These are phyloP conservation scores for Linaria vulgaris DNA, from an alignment of 257 asterid species.

Conservation along the genomic window DNA sequence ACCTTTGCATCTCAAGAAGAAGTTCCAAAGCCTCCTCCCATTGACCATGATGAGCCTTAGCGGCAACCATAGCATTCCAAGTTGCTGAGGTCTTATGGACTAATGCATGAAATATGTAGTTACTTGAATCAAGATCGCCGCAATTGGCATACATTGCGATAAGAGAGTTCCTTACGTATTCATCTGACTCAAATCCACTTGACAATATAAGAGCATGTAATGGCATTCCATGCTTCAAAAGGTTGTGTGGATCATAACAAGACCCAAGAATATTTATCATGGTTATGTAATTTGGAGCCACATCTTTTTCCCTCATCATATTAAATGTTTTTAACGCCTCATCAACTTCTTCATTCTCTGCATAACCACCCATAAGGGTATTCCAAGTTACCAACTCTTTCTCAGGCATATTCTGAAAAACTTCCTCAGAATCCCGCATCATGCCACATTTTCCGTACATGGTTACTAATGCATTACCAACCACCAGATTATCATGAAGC, in stretches of 20 bases:
- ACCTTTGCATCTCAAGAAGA: constrained; percentile 72
- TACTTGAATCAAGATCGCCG: constrained; percentile 70
- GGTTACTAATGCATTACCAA: constrained; percentile 84
- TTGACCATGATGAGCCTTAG: constrained; percentile 61
- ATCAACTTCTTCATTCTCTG: constrained; percentile 51
- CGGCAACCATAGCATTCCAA: constrained; percentile 87
- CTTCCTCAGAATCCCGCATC: constrained; percentile 54
- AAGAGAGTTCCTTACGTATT: constrained; percentile 69
- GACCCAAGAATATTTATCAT: constrained; percentile 65
- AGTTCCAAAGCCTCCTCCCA: constrained; percentile 85
- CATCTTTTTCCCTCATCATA: constrained; percentile 50
- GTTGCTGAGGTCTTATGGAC: constrained; percentile 49
- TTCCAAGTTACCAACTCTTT: constrained; percentile 85
- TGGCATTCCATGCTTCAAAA: constrained; percentile 59
- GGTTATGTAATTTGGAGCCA: constrained; percentile 65
- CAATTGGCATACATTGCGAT: constrained; percentile 85
- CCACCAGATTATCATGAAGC: constrained; percentile 53
- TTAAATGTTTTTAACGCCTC: constrained; percentile 50
- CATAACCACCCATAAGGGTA: constrained; percentile 70
- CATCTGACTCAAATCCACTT: constrained; percentile 61
- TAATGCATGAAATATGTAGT: constrained; percentile 46
- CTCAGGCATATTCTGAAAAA: constrained; percentile 55
- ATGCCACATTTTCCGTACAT: constrained; percentile 75
- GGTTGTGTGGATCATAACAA: constrained; percentile 50
- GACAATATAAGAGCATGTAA: constrained; percentile 56